These are phyloP conservation scores for Cunninghamia lanceolata DNA, from an alignment of 75 land plant genomes.

Conservation along the genomic window DNA sequence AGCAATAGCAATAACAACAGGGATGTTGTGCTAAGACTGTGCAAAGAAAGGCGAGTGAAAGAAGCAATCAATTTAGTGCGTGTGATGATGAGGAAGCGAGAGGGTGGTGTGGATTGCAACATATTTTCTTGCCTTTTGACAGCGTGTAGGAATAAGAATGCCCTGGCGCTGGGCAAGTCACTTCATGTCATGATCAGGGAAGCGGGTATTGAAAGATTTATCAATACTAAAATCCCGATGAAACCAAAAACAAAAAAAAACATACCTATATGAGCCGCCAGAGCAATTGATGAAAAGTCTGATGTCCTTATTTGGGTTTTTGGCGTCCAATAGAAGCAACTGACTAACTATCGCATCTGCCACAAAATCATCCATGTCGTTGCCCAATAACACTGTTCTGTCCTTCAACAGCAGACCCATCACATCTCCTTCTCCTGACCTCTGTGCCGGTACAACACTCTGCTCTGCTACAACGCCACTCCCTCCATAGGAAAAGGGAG, in stretches of 20 bases:
- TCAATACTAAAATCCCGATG: no score
- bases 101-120: neutral
- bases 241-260: no score
- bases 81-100: neutral
- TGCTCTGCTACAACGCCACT: conserved; percentile 23
- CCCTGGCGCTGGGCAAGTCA: conserved; percentile 16
- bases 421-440: conserved; percentile 75
- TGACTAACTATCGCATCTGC: conserved; percentile 95
- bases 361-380: conserved; percentile 71
- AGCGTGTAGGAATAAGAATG: conserved; percentile 34
- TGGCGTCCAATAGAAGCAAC: conserved; percentile 79
- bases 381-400: conserved; percentile 81
- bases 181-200: conserved; percentile 33
- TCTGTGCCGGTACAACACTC: conserved; percentile 44
- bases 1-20: no score
- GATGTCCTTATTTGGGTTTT: conserved; percentile 75
- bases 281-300: conserved; percentile 82
- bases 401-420: conserved; percentile 81
- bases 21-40: neutral
- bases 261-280: conserved; percentile 88
- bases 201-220: conserved; percentile 37
- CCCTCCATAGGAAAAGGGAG: neutral
- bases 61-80: neutral
- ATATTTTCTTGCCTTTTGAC: conserved; percentile 39
- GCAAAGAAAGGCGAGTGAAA: neutral